Evolutionary conservation across 306 rosid genomes (phyloP).

Genomic region (Fragaria nilgerrensis): DNA sequence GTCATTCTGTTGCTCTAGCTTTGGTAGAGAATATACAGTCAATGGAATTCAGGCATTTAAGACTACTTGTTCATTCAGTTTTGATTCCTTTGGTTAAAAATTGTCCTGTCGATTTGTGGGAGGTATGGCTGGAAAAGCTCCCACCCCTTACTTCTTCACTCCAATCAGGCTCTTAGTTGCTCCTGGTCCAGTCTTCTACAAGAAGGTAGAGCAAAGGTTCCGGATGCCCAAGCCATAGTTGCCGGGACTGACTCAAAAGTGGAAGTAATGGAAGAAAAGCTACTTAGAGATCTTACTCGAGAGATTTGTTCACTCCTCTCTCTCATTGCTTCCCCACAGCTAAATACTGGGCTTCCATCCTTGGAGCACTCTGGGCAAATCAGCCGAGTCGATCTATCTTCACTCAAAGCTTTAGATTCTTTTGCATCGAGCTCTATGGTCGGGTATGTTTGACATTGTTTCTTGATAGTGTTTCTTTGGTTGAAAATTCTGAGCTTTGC

Average conservation of each 20-base stretch:
- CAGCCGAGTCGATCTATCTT: constrained; percentile 55
- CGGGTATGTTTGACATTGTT: constrained; percentile 58
- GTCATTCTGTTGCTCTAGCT: constrained; percentile 62
- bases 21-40: constrained; percentile 88
- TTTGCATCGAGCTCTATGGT: constrained; percentile 72
- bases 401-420: constrained; percentile 71
- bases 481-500: neutral
- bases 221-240: constrained; percentile 65
- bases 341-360: constrained; percentile 75
- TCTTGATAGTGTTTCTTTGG: constrained; percentile 20
- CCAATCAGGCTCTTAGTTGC: constrained; percentile 65
- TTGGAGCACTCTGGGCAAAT: constrained; percentile 88
- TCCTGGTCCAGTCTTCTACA: constrained; percentile 87
- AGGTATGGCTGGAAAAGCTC: constrained; percentile 83
- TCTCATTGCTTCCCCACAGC: constrained; percentile 63
- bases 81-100: constrained; percentile 73
- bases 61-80: constrained; percentile 82
- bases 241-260: constrained; percentile 81
- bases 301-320: constrained; percentile 80
- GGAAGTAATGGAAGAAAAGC: constrained; percentile 93
- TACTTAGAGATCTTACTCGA: constrained; percentile 84
- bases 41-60: constrained; percentile 96
- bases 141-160: constrained; percentile 69
- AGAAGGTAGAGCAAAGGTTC: constrained; percentile 90
- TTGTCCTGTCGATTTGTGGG: constrained; percentile 89